Base-by-base conservation (phyloP, 169 alveolate species). In the Plasmodium reichenowi region DNA sequence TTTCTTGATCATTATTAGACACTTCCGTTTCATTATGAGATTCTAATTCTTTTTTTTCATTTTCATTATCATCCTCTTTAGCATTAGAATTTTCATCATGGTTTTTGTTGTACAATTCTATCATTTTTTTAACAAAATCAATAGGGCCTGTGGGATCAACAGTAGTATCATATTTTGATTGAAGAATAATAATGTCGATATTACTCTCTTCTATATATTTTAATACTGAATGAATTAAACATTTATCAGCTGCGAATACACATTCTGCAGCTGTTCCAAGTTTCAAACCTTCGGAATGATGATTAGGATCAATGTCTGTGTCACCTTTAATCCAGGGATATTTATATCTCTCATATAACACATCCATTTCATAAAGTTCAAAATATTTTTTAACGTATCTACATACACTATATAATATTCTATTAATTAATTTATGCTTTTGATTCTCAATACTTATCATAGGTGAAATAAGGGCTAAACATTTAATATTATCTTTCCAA, bases 391-490 rank as follows among this genome's bases (percentile, higher is more conserved):
- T 76, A 45, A 76, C 88, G 63, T 76, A 63, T 48, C 63, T 67
- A 13, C 68, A 45, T 24, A 76, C 13, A 9, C 17, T 74, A 12
- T 74, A 75, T 67, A 76, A 58, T 8, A 76, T 26, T 12, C 75
- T 76, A 58, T 76, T 63, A 17, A 66, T 76, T 10, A 76, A 63
- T 76, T 76, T 76, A 26, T 7, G 63, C 43, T 76, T 76, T 13
- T 76, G 88, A n/a, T 76, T 76, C 15, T 75, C 88, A 45, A 76
- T 63, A 50, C 75, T 62, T 20, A 76, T 63, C 88, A 76, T 76
- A 43, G 88, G 88, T 1, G 88, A 76, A 4, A 76, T 22, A 3
- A 76, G 58, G 7, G 52, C 76, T 3, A 76, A 32, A 22, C 76
- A 20, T 76, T 76, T 76, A 2, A 76, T 45, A 56, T 76, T 48